Conservation (phyloP, 2,329 filamentous ascomycete genomes). For the Samsoniella hepiali region DNA sequence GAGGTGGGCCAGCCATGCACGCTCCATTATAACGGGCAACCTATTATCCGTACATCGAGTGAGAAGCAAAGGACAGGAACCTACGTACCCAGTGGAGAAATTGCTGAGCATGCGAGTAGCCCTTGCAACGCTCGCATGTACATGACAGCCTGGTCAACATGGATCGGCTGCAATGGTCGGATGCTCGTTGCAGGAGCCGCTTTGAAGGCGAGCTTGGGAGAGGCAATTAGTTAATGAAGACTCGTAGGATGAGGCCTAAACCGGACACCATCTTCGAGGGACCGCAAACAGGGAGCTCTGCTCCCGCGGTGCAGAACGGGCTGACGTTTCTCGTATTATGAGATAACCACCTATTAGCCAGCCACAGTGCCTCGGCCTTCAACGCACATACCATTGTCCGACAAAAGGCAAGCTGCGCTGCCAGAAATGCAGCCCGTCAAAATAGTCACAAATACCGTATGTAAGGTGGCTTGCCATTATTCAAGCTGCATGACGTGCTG, state of each 20-base stretch:
- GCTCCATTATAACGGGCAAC: not conserved
- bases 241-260: slow-evolving; percentile 5
- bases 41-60: not conserved
- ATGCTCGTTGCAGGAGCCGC: not conserved
- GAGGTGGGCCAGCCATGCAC: not conserved
- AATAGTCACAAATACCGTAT: not conserved
- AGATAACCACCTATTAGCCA: too few species aligned
- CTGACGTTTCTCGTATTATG: not conserved
- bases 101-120: not conserved
- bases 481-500: not conserved
- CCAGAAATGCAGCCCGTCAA: not conserved
- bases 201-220: not conserved
- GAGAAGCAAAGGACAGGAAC: too few species aligned
- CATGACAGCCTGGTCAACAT: not conserved
- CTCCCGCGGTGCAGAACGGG: not conserved
- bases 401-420: not conserved
- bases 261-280: not conserved
- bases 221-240: not conserved
- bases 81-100: not conserved
- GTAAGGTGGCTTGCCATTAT: not conserved
- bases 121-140: not conserved
- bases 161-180: not conserved
- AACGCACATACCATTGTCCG: not conserved
- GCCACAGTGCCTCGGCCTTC: too few species aligned
- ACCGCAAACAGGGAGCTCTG: not conserved